These are phyloP conservation scores for Aspergillus sp. DNA, from an alignment of 2,329 filamentous ascomycete species.

Conservation along the genomic window DNA sequence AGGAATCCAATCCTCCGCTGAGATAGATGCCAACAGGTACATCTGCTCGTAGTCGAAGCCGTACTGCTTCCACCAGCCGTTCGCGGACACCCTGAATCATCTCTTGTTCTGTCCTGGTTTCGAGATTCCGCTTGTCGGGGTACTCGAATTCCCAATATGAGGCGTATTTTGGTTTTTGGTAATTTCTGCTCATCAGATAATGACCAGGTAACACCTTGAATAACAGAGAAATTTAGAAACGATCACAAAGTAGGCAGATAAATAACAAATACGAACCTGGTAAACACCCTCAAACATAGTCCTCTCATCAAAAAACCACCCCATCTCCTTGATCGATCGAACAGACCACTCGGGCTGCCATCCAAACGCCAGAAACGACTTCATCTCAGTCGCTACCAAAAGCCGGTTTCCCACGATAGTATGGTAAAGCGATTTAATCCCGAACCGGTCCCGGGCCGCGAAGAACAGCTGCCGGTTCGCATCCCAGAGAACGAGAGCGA, in stretches of 20 bases:
- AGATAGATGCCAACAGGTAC: neutral
- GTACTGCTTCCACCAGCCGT: neutral
- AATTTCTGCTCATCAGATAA: too few species aligned
- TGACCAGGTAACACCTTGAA: too few species aligned
- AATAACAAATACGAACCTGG: too few species aligned
- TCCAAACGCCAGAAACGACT: neutral
- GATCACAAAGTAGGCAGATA: too few species aligned
- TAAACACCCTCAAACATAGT: neutral
- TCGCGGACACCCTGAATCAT: neutral
- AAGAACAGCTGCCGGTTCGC: neutral
- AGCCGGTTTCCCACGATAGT: neutral
- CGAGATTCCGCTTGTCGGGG: neutral
- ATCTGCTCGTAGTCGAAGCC: neutral
- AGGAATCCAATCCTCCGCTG: neutral
- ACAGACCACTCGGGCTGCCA: neutral
- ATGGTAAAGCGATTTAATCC: neutral
- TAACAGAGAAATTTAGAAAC: too few species aligned
- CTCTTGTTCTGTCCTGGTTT: neutral
- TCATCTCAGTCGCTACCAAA: neutral
- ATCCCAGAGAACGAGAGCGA: neutral
- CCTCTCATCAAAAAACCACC: neutral
- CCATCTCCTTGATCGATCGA: neutral
- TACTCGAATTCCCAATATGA: neutral
- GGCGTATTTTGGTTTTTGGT: too few species aligned
- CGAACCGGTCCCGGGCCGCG: neutral